These are phyloP conservation scores for Phoma sp. DNA, from an alignment of 2,329 filamentous ascomycete species.

Conservation along the genomic window DNA sequence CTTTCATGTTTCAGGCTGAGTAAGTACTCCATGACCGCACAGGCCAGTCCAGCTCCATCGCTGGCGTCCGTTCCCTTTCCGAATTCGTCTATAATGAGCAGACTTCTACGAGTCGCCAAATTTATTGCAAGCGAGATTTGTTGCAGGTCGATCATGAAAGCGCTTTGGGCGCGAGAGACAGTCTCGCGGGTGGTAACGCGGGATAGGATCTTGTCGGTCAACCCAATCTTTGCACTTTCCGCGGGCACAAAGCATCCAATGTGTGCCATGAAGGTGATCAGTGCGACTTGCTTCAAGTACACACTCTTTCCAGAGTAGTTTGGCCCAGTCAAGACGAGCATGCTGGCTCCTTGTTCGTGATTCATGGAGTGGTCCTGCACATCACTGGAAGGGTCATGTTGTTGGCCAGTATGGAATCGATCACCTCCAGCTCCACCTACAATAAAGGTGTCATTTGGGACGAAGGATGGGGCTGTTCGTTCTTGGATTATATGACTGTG, in stretches of 20 bases:
- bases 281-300: constrained; percentile 89
- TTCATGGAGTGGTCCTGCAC: neutral
- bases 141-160: constrained; percentile 83
- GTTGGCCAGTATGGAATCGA: neutral
- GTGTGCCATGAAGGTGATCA: constrained; percentile 92
- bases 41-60: constrained; percentile 70
- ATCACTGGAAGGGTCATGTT: neutral
- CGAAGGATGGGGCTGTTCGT: constrained; percentile 77
- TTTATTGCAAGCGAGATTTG: constrained; percentile 81
- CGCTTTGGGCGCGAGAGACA: constrained; percentile 68
- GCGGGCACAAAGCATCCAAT: constrained; percentile 90
- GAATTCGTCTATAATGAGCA: constrained; percentile 94
- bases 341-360: constrained; percentile 59
- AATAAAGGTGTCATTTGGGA: constrained; percentile 81
- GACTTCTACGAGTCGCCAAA: constrained; percentile 74
- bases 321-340: constrained; percentile 85
- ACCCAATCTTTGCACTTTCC: constrained; percentile 73
- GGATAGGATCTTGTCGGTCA: constrained; percentile 93
- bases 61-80: constrained; percentile 71
- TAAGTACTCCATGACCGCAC: constrained; percentile 65
- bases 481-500: constrained; percentile 82
- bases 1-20: constrained; percentile 55
- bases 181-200: constrained; percentile 78
- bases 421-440: constrained; percentile 59
- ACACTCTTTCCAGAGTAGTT: constrained; percentile 98